Base-by-base conservation (phyloP, 495 filamentous ascomycete species). In the Hypoxylon subgilvum region DNA sequence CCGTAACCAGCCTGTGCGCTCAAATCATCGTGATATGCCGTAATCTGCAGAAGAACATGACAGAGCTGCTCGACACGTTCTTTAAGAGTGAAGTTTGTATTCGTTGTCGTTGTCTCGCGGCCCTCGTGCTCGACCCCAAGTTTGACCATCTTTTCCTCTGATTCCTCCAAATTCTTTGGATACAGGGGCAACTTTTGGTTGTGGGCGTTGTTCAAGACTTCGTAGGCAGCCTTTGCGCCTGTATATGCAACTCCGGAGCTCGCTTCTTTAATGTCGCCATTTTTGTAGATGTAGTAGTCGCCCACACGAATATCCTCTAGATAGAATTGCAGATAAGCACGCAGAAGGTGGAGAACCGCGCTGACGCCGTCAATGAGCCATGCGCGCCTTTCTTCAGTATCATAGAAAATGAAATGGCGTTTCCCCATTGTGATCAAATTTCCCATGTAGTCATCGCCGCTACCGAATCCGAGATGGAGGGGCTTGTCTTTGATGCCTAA, bases 291-390 rank as follows among this genome's bases (percentile, higher is more conserved):
- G n/a, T n/a, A n/a, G n/a, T n/a, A n/a, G n/a, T n/a, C n/a, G n/a
- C n/a, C n/a, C n/a, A n/a, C n/a, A n/a, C n/a, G n/a, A n/a, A n/a
- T n/a, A n/a, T n/a, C n/a, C n/a, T n/a, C n/a, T n/a, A n/a, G n/a
- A n/a, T n/a, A n/a, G n/a, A n/a, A 2, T 16, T 6, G 19, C 0
- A 76, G 48, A 1, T 68, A 69, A 0, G 63, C 64, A 0, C 69
- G 58, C 0, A 70, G 30, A 1, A 72, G 43, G 42, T 75, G 71
- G 1, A 75, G 62, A 3, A 75, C 36, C 2, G 67, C 66, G 43
- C 60, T 69, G 0, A 59, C 48, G 2, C 72, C 72, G 46, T 73
- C 63, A 0, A 72, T 43, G 0, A 76, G 53, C 70, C 69, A 76
- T 17, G 62, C 69, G 9, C 69, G 46, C 10, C 62, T 66, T 16